phyloP scores from a whole-genome alignment of 305 asterid genomes.

The Fraxinus angustifolia region DNA sequence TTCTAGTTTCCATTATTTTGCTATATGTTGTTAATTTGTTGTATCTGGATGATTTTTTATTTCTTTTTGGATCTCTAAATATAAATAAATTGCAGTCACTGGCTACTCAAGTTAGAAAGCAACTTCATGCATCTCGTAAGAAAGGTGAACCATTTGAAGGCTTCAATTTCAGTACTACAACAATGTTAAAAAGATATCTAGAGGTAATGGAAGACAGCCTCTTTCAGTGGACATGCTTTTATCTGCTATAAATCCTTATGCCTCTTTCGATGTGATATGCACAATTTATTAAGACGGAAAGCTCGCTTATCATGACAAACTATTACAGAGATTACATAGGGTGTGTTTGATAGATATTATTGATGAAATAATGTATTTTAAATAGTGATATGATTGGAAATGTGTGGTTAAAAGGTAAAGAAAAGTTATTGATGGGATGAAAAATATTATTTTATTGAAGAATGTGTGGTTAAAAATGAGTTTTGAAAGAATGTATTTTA shows the following conservation, averaged over 20 bases:
- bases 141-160: conserved; percentile 72
- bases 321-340: neutral
- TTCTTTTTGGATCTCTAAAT: neutral
- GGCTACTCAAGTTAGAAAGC: conserved; percentile 96
- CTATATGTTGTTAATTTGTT: neutral
- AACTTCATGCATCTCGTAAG: conserved; percentile 83
- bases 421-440: too few species aligned
- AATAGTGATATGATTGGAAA: too few species aligned
- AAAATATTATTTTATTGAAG: too few species aligned
- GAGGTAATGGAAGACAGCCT: conserved; percentile 47
- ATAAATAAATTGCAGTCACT: conserved; percentile 54
- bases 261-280: neutral
- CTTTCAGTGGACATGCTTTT: neutral
- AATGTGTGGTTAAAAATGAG: too few species aligned
- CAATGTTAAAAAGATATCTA: conserved; percentile 59
- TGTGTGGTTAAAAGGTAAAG: too few species aligned
- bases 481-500: too few species aligned
- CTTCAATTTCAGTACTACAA: conserved; percentile 83
- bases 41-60: neutral
- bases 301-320: neutral
- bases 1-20: conserved; percentile 5
- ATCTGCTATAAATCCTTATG: neutral
- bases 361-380: too few species aligned
- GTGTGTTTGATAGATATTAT: too few species aligned
- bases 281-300: neutral